Evolutionary conservation across 306 rosid species (phyloP).

Genomic region (Glycine tomentella): DNA sequence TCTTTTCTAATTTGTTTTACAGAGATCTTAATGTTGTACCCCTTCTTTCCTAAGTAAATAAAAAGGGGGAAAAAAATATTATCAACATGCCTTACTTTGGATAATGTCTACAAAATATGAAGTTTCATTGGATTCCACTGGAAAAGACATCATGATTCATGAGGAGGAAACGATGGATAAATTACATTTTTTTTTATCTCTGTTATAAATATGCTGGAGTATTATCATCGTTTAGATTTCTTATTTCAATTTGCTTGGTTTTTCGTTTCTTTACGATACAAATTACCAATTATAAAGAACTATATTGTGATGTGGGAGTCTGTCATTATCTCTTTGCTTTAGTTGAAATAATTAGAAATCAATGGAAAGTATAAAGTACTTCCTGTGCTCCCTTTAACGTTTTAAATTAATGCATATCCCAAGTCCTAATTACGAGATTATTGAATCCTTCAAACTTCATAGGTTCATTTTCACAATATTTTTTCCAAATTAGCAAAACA

Average conservation of each 20-base stretch:
- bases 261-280: conserved; percentile 9
- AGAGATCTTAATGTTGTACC: conserved; percentile 16
- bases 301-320: not conserved
- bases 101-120: conserved; percentile 42
- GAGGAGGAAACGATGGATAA: conserved; percentile 11
- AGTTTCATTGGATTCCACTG: conserved; percentile 64
- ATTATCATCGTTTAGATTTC: conserved; percentile 35
- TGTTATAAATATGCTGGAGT: not conserved
- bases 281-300: conserved; percentile 16
- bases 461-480: conserved; percentile 37
- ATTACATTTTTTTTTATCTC: not conserved
- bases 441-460: conserved; percentile 13
- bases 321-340: not conserved
- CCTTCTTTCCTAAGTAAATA: not conserved
- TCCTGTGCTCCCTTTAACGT: not conserved
- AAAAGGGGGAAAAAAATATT: not conserved
- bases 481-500: conserved; percentile 41
- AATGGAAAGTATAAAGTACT: conserved; percentile 1
- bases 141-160: conserved; percentile 24
- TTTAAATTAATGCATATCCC: not conserved
- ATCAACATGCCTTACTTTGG: not conserved
- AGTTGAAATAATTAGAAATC: conserved; percentile 29
- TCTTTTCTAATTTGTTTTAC: not conserved
- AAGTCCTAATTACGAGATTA: conserved; percentile 23
- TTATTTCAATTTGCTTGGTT: conserved; percentile 18